phyloP scores from a whole-genome alignment of 495 filamentous ascomycete genomes.

The Neurospora tetrasperma region DNA sequence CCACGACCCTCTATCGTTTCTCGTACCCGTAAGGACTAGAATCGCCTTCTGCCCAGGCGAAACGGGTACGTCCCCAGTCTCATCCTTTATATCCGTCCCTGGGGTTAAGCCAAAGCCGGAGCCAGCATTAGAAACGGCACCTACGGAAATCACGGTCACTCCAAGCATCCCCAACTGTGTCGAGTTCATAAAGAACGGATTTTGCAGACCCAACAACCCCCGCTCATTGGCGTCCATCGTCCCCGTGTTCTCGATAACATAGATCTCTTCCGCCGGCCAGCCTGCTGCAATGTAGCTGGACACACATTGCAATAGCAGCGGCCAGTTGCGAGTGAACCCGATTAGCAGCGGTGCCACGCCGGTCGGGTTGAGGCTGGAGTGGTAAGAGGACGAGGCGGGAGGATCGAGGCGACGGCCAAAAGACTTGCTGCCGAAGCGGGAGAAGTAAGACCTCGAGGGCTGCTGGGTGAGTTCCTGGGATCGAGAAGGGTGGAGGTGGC shows the following conservation, averaged over 20 bases:
- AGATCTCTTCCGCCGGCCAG: constrained; percentile 50
- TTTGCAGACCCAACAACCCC: constrained; percentile 41
- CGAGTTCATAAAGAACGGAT: constrained; percentile 53
- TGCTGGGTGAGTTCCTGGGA: background rate
- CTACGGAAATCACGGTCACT: constrained; percentile 38
- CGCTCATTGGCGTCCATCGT: constrained; percentile 44
- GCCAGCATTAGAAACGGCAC: background rate
- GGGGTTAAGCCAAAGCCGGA: background rate
- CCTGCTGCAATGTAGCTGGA: constrained; percentile 50
- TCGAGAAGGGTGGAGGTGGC: constrained; percentile 9
- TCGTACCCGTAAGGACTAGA: background rate
- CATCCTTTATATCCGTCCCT: background rate
- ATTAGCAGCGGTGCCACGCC: constrained; percentile 45
- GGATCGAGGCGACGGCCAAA: background rate
- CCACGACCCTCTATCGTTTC: background rate
- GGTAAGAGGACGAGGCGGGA: background rate
- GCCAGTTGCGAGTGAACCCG: constrained; percentile 51
- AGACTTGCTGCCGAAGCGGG: background rate
- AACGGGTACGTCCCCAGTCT: background rate
- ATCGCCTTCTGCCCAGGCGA: too few relatives aligned
- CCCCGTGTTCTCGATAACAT: constrained; percentile 53
- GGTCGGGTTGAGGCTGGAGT: background rate
- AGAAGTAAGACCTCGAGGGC: background rate
- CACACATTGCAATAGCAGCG: constrained; percentile 45
- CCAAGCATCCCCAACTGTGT: constrained; percentile 41